These are phyloP conservation scores for Phytophthora nicotianae DNA, from an alignment of 352 stramenopile species.

Conservation along the genomic window DNA sequence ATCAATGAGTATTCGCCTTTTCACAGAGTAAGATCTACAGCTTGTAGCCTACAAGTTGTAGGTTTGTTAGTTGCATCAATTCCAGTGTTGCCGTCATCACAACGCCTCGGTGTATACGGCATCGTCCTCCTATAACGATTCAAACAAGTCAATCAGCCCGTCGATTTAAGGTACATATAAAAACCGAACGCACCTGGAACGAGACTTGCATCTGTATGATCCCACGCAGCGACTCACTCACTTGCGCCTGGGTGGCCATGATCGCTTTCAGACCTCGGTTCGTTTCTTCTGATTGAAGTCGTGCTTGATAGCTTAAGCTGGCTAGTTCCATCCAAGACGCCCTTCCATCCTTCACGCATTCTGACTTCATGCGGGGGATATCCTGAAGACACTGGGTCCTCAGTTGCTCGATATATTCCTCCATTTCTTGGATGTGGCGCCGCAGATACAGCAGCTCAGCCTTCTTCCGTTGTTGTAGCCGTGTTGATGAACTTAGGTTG, in stretches of 20 bases:
- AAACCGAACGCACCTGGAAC: neutral
- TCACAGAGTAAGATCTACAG: no score
- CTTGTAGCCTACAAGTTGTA: no score
- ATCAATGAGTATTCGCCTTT: no score
- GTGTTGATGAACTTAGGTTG: conserved; percentile 1
- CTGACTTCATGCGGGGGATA: neutral
- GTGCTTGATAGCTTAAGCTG: neutral
- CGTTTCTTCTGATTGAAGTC: conserved; percentile 12
- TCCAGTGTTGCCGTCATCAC: no score
- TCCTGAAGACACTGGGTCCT: neutral
- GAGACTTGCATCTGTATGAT: conserved; percentile 4
- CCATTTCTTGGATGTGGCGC: neutral
- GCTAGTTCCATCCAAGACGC: neutral
- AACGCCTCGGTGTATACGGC: no score
- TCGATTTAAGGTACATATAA: no score
- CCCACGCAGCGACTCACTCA: neutral
- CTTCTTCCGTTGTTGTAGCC: conserved; percentile 5
- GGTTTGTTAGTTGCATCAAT: no score
- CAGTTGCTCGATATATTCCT: neutral
- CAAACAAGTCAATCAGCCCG: no score
- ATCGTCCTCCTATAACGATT: no score
- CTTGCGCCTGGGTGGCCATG: conserved; percentile 2
- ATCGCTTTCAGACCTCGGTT: conserved; percentile 4
- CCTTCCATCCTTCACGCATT: neutral
- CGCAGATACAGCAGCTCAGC: conserved; percentile 6